phyloP scores from a whole-genome alignment of 805 yeast genomes.

The Saccharomyces kudriavzevii region DNA sequence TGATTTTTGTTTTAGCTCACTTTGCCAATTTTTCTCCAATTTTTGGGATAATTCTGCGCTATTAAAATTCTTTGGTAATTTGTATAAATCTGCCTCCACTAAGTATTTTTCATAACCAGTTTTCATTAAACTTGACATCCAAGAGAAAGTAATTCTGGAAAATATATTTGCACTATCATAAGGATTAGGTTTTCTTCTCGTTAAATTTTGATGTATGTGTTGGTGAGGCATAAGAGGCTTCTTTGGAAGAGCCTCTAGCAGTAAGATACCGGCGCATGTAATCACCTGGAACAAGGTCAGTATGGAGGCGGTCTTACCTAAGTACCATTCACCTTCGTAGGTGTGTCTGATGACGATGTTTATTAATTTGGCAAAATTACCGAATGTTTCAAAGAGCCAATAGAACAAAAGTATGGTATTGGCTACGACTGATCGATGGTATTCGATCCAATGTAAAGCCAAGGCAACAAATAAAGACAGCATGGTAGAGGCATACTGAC shows the following conservation, averaged over 20 bases:
- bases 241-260: conserved; percentile 34
- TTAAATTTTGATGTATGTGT: conserved; percentile 25
- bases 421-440: conserved; percentile 55
- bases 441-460: conserved; percentile 62
- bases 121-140: conserved; percentile 85
- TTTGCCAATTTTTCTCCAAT: conserved; percentile 55
- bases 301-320: conserved; percentile 21
- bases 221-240: conserved; percentile 39
- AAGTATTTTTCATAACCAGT: conserved; percentile 60
- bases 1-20: conserved; percentile 40
- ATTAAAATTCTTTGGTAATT: conserved; percentile 59
- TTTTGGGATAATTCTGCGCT: conserved; percentile 43
- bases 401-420: conserved; percentile 61
- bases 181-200: conserved; percentile 30
- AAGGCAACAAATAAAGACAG: conserved; percentile 43
- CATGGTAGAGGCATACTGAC: conserved; percentile 24
- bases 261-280: conserved; percentile 27
- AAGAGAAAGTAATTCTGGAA: conserved; percentile 69
- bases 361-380: conserved; percentile 39
- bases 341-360: conserved; percentile 32
- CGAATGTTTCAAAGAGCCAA: conserved; percentile 56
- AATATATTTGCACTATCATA: conserved; percentile 50
- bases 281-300: conserved; percentile 29
- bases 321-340: conserved; percentile 25
- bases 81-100: conserved; percentile 61